phyloP scores from a whole-genome alignment of 192 early-diverging fungal species.

The Coemansia sp. region DNA sequence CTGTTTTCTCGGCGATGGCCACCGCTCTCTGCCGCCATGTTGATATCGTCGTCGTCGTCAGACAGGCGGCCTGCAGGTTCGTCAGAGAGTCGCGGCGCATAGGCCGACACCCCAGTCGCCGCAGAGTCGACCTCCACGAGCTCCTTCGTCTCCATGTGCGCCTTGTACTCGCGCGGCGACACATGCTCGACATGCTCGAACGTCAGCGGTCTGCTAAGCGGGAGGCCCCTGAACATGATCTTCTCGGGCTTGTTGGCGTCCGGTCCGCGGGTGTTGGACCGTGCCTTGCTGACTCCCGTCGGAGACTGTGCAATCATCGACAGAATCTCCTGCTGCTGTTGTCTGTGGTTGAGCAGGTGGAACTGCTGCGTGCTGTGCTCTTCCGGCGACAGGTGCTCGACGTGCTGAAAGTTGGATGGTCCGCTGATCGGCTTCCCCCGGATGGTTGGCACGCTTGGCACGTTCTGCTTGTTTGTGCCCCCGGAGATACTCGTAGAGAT shows the following conservation, averaged over 20 bases:
- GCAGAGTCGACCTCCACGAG: conserved; percentile 2
- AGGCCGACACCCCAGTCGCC: conserved; percentile 3
- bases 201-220: conserved; percentile 44
- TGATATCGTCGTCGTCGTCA: conserved; percentile 5
- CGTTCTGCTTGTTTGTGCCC: conserved; percentile 5
- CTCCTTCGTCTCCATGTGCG: conserved; percentile 21
- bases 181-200: conserved; percentile 54
- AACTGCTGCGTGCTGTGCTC: conserved; percentile 48
- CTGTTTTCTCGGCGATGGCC: neutral
- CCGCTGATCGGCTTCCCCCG: conserved; percentile 41
- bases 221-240: conserved; percentile 43
- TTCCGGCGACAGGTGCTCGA: conserved; percentile 41
- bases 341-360: conserved; percentile 51
- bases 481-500: neutral
- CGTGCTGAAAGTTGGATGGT: conserved; percentile 44
- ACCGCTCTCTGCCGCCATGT: neutral
- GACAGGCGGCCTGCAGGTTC: neutral
- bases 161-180: conserved; percentile 47
- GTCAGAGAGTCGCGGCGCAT: neutral
- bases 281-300: neutral
- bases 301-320: conserved; percentile 34
- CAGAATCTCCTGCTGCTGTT: conserved; percentile 49
- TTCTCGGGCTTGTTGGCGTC: conserved; percentile 17
- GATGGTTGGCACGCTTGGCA: conserved; percentile 10
- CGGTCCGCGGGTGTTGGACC: conserved; percentile 9